Percentiles rank a stretch among this genome's conserved stretches.
Evolutionary conservation across 257 asterid species (phyloP).

Genomic region (Solanum gandarillasii): DNA sequence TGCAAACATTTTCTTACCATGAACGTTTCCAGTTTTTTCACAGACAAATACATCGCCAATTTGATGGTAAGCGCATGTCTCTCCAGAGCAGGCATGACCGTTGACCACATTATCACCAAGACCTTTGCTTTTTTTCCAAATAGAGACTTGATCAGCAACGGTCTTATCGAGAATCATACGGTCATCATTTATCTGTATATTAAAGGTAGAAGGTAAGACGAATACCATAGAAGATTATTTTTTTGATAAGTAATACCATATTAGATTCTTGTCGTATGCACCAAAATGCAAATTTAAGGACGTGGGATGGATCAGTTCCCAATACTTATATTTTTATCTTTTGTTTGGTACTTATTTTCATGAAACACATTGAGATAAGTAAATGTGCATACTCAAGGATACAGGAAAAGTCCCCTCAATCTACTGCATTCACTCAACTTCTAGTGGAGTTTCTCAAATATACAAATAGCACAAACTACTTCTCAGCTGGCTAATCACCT

Average conservation of each 20-base stretch:
- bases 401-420: neutral
- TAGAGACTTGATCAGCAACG: slow-evolving; percentile 89
- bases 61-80: slow-evolving; percentile 63
- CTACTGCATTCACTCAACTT: neutral
- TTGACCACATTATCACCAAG: slow-evolving; percentile 52
- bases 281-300: neutral
- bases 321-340: neutral
- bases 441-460: neutral
- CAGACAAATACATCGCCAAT: slow-evolving; percentile 88
- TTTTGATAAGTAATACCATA: neutral
- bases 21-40: slow-evolving; percentile 92
- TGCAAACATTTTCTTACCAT: slow-evolving; percentile 34
- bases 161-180: slow-evolving; percentile 79
- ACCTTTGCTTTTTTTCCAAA: slow-evolving; percentile 88
- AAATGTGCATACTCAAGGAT: neutral
- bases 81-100: slow-evolving; percentile 84
- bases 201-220: neutral
- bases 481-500: neutral
- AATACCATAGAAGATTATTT: neutral
- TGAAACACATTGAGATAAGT: neutral
- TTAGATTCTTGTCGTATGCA: neutral
- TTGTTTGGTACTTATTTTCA: neutral
- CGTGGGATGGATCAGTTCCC: neutral
- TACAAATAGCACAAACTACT: neutral
- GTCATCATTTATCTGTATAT: slow-evolving; percentile 73